Conservation (phyloP, 2,329 filamentous ascomycete species). For the Lithohypha guttulata region DNA sequence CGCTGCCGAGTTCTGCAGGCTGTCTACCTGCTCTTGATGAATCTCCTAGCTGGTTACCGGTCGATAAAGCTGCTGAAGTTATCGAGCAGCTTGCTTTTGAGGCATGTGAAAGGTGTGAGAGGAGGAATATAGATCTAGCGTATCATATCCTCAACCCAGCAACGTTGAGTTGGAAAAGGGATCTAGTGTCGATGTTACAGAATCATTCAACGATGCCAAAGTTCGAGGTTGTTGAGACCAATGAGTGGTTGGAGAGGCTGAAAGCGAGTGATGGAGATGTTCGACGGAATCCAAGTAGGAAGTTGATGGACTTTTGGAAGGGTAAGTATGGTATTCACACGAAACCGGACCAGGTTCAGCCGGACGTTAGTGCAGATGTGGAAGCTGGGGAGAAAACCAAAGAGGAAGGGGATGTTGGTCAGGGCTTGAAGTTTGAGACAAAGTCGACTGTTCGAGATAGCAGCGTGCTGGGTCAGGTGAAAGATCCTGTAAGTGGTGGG, state of each 20-base stretch:
- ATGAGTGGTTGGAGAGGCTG: conserved; percentile 33
- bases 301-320: conserved; percentile 42
- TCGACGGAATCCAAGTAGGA: conserved; percentile 35
- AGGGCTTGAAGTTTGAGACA: conserved; percentile 11
- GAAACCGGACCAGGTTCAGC: background rate
- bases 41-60: conserved; percentile 32
- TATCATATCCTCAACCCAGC: conserved; percentile 42
- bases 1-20: conserved; percentile 26
- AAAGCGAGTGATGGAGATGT: conserved; percentile 23
- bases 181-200: conserved; percentile 38
- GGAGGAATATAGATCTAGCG: conserved; percentile 30
- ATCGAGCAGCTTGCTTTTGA: conserved; percentile 23
- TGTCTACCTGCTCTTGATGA: conserved; percentile 38
- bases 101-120: background rate
- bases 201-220: conserved; percentile 17
- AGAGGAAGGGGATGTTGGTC: too few species aligned
- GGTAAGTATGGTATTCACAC: conserved; percentile 12
- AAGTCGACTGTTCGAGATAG: conserved; percentile 7
- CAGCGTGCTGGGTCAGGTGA: conserved; percentile 3
- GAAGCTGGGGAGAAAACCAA: too few species aligned
- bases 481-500: conserved; percentile 6
- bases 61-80: conserved; percentile 31
- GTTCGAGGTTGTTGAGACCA: conserved; percentile 28
- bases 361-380: background rate
- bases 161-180: conserved; percentile 33